phyloP scores from a whole-genome alignment of 2,329 filamentous ascomycete species.

The Trichoderma citrinoviride region DNA sequence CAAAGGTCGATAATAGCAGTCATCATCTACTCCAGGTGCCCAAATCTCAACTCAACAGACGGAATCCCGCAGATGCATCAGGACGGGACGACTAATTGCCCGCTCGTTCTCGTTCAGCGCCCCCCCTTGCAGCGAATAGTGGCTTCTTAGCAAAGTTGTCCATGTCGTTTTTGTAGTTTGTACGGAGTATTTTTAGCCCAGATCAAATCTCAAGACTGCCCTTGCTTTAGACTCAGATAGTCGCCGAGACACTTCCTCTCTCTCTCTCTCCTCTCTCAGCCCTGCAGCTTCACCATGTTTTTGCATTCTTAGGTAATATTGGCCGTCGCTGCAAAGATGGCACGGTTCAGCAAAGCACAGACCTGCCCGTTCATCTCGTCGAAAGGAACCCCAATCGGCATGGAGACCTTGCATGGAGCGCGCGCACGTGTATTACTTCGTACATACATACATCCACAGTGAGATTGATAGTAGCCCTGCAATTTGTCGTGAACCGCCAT shows the following conservation, averaged over 20 bases:
- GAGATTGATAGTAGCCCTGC: neutral
- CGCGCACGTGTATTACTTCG: too few relatives aligned
- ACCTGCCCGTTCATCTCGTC: too few relatives aligned
- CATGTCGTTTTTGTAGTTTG: neutral
- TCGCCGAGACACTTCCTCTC: neutral
- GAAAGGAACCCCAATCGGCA: neutral
- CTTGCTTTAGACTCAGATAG: neutral
- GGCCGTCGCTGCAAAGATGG: too few relatives aligned
- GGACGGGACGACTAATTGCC: neutral
- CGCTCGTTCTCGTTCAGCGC: neutral
- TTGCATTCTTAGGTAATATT: too few relatives aligned
- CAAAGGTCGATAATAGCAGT: too few relatives aligned
- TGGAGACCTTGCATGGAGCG: too few relatives aligned
- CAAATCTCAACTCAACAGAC: too few relatives aligned
- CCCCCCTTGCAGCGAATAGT: too few relatives aligned
- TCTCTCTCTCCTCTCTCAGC: neutral
- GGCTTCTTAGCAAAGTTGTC: neutral
- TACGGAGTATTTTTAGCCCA: neutral
- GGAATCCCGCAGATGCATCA: too few relatives aligned
- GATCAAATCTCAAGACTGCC: neutral
- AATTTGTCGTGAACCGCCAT: neutral
- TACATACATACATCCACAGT: neutral
- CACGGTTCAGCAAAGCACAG: too few relatives aligned
- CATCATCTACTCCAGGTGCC: too few relatives aligned
- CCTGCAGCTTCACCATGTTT: neutral